A percentile compares a stretch with the other conserved stretches of the same genome.
These are phyloP conservation scores for Scleroderma citrinum DNA, from an alignment of 768 basidiomycete genomes.

Conservation along the genomic window DNA sequence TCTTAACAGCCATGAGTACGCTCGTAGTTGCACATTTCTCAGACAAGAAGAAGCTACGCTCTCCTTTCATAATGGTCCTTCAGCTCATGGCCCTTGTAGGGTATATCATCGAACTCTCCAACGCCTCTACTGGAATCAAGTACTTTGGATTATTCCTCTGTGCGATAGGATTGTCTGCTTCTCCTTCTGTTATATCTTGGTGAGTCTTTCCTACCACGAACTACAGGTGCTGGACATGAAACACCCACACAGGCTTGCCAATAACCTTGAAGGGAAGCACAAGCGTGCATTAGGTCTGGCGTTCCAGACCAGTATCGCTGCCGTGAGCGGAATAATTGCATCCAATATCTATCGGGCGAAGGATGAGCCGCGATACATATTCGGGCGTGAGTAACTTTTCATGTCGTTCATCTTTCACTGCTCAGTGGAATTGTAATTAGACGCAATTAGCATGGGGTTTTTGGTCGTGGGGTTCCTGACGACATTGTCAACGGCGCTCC, in stretches of 20 bases:
- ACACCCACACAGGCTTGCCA: slow-evolving; percentile 2
- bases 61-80: slow-evolving; percentile 51
- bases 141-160: slow-evolving; percentile 67
- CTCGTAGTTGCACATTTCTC: slow-evolving; percentile 50
- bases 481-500: background rate
- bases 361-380: slow-evolving; percentile 52
- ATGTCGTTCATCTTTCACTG: slow-evolving; percentile 18
- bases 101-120: slow-evolving; percentile 55
- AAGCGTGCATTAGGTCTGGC: slow-evolving; percentile 63
- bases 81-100: slow-evolving; percentile 48
- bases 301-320: slow-evolving; percentile 59
- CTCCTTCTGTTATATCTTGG: slow-evolving; percentile 58
- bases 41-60: slow-evolving; percentile 50
- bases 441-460: slow-evolving; percentile 41
- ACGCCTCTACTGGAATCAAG: slow-evolving; percentile 48
- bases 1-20: slow-evolving; percentile 39
- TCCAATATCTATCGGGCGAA: slow-evolving; percentile 52
- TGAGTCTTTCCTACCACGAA: slow-evolving; percentile 17
- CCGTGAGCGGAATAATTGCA: slow-evolving; percentile 56
- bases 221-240: background rate
- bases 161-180: slow-evolving; percentile 51
- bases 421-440: slow-evolving; percentile 60
- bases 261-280: slow-evolving; percentile 42
- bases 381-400: slow-evolving; percentile 46
- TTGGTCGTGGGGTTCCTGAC: background rate